phyloP scores from a whole-genome alignment of 306 rosid genomes.

The Medicago arabica region DNA sequence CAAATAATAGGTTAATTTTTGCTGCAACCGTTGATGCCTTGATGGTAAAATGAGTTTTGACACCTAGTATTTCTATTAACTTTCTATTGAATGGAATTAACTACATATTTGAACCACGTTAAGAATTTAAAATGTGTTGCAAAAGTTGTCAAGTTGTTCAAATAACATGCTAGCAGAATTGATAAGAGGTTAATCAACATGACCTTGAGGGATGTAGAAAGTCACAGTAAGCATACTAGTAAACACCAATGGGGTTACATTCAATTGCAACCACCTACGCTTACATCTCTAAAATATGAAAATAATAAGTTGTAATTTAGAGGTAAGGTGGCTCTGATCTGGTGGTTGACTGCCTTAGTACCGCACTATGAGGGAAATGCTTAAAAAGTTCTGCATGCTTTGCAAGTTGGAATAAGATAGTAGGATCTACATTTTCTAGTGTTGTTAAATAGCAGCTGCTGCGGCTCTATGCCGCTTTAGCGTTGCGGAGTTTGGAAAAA shows the following conservation, averaged over 20 bases:
- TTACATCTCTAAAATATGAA: neutral
- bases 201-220: slow-evolving; percentile 16
- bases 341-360: neutral
- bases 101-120: no score
- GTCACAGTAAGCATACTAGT: neutral
- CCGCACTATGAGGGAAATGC: slow-evolving; percentile 12
- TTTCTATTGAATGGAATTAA: no score
- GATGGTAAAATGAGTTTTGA: neutral
- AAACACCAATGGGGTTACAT: neutral
- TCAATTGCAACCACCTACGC: slow-evolving; percentile 5
- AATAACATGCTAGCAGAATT: slow-evolving; percentile 6
- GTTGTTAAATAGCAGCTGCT: no score
- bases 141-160: neutral
- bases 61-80: neutral
- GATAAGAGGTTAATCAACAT: slow-evolving; percentile 16
- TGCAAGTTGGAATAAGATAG: no score
- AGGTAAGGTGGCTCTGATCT: neutral
- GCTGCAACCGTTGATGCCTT: no score
- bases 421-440: slow-evolving; percentile 1
- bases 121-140: neutral
- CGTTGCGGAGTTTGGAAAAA: no score
- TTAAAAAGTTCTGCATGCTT: neutral
- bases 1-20: neutral
- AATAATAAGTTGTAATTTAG: neutral
- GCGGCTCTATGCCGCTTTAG: no score